Conservation (phyloP, 2,329 filamentous ascomycete genomes). For the Cercospora sesami region DNA sequence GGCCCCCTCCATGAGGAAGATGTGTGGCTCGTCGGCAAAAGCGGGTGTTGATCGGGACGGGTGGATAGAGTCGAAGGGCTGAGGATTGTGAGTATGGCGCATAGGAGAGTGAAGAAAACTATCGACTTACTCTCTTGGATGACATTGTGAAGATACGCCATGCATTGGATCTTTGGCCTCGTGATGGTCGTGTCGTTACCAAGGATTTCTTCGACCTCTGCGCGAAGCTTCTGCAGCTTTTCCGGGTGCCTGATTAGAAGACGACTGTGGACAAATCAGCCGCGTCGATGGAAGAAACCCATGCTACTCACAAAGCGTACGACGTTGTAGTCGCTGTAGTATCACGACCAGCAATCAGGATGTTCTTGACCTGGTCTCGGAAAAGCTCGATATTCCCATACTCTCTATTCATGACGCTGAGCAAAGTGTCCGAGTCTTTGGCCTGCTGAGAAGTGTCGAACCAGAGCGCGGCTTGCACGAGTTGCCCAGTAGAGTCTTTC, state of each 20-base stretch:
- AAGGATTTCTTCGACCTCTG: neutral
- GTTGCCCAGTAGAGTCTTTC: neutral
- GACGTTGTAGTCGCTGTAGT: neutral
- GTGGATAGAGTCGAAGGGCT: neutral
- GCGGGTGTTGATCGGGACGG: neutral
- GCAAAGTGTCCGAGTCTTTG: neutral
- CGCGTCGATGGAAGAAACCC: neutral
- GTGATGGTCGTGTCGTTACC: neutral
- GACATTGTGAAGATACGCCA: neutral
- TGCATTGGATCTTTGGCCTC: neutral
- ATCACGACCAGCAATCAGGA: neutral
- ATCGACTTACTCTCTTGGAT: neutral
- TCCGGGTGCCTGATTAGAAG: neutral
- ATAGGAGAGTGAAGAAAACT: neutral
- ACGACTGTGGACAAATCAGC: neutral
- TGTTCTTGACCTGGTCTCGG: neutral
- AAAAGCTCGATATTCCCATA: neutral
- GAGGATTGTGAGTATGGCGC: neutral
- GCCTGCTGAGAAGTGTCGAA: neutral
- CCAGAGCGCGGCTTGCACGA: neutral
- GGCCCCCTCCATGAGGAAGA: neutral
- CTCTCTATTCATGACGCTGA: neutral
- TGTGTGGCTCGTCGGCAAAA: neutral
- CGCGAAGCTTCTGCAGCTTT: neutral
- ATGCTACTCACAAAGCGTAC: neutral